Conservation (phyloP, 768 basidiomycete species). For the Gloeopeniophorella convolvens region DNA sequence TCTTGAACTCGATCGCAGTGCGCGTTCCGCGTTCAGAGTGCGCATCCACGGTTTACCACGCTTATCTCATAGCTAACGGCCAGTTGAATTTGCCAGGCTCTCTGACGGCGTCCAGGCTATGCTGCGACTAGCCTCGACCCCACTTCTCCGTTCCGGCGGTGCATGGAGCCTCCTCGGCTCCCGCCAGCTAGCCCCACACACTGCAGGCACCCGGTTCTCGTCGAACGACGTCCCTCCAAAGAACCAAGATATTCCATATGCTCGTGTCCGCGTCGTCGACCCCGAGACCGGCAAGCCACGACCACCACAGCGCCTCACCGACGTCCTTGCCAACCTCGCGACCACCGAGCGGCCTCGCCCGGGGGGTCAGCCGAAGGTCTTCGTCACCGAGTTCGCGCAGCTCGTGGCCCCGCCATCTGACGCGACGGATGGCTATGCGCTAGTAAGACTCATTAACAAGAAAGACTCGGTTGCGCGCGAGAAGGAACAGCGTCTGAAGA, state of each 20-base stretch:
- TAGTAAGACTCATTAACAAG: constrained; percentile 14
- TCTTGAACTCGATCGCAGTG: no score
- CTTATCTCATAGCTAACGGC: no score
- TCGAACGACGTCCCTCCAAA: constrained; percentile 11
- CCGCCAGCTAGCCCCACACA: background rate
- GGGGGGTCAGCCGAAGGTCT: background rate
- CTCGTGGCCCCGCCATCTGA: constrained; percentile 18
- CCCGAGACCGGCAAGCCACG: constrained; percentile 15
- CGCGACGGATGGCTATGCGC: constrained; percentile 16
- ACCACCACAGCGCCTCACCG: constrained; percentile 10
- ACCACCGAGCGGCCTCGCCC: background rate
- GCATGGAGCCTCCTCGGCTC: no score
- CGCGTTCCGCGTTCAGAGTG: no score
- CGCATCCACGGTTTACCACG: no score
- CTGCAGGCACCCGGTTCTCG: background rate
- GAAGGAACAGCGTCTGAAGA: constrained; percentile 9
- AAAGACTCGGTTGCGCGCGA: constrained; percentile 11
- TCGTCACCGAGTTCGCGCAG: constrained; percentile 13
- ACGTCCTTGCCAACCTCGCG: constrained; percentile 11
- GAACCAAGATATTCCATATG: constrained; percentile 17
- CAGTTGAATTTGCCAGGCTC: no score
- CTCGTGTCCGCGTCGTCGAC: constrained; percentile 19
- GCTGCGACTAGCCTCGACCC: no score
- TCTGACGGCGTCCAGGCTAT: no score
- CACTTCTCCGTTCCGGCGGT: no score